Base-by-base conservation (phyloP, 306 rosid genomes). In the Prunus campanulata region DNA sequence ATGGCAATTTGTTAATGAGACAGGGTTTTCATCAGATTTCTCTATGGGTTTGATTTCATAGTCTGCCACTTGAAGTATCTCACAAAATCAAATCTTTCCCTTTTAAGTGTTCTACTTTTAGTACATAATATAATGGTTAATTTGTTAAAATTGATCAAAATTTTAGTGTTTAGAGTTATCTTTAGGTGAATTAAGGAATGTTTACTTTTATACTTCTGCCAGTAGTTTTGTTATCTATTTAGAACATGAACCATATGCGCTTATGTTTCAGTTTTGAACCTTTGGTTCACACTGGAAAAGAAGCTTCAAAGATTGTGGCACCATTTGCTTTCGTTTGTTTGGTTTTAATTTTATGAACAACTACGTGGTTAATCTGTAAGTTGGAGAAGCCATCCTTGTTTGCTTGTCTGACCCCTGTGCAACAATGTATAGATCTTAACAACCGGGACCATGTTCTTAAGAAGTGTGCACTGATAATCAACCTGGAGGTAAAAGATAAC, bases 401-500 rank as follows among this genome's bases (percentile, higher is more conserved):
- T 4, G 35, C 19, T 59, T 44, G 70, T 75, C 72, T 80, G 71
- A 83, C 50, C n/a, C 4, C 48, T 55, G 13, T 72, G 55, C 29
- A 50, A 72, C 42, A 80, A 69, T 80, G 61, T 70, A 84, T 83
- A 95, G 99, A 95, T 89, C 91, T 95, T 62, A 84, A 92, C 83
- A 89, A 77, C 46, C 87, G 99, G 64, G 92, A 92, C 52, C 97
- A 92, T 20, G 84, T 66, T 77, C 84, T 85, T 11, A 65, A 85
- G 93, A 95, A 89, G 89, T 73, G 84, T 66, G 97, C 91, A 64
- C 84, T 95, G 81, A 63, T 95, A 70, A 65, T 95, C 69, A 95
- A 95, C 82, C 89, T 95, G 91, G 98, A 95, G 91, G 98, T 95
- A 48, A 95, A 95, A 82, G 98, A 95, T 87, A 92, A 95, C 86